Percentiles rank a stretch among this genome's conserved stretches.
These are phyloP conservation scores for Kodamaea sp. DNA, from an alignment of 1,139 yeast genomes.

Conservation along the genomic window DNA sequence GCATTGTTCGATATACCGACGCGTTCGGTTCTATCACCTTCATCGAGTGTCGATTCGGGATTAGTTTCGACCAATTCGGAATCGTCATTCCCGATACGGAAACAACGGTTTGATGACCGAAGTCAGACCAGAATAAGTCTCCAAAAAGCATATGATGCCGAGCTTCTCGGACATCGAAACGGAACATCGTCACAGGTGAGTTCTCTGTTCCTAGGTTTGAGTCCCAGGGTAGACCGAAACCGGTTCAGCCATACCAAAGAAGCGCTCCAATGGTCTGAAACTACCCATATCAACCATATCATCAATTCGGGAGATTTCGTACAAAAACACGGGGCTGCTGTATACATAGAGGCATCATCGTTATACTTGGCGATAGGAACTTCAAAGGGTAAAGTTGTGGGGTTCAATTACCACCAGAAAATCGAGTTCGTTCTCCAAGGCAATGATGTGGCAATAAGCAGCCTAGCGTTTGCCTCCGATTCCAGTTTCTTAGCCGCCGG, in stretches of 20 bases:
- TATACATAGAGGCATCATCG: constrained; percentile 49
- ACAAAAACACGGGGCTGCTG: constrained; percentile 49
- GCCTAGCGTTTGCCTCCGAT: constrained; percentile 35
- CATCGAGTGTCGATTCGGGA: constrained; percentile 7
- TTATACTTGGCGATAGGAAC: constrained; percentile 63
- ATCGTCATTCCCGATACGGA: constrained; percentile 12
- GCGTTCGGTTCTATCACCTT: constrained; percentile 13
- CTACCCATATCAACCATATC: constrained; percentile 20
- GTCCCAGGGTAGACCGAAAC: too few relatives aligned
- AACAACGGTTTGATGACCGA: constrained; percentile 40
- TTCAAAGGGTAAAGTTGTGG: constrained; percentile 53
- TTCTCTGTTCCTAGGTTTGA: neutral
- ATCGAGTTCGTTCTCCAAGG: constrained; percentile 42
- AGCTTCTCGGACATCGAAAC: too few relatives aligned
- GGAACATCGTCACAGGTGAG: too few relatives aligned
- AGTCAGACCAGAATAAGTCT: constrained; percentile 33
- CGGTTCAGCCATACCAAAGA: constrained; percentile 6
- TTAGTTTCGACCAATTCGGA: constrained; percentile 2
- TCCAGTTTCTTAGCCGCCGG: constrained; percentile 38
- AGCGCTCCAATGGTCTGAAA: constrained; percentile 29
- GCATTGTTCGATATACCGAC: constrained; percentile 14
- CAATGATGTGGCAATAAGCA: constrained; percentile 18
- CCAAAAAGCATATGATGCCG: constrained; percentile 14
- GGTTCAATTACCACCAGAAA: constrained; percentile 66
- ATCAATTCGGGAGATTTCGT: constrained; percentile 28